Base-by-base conservation (phyloP, 2,329 filamentous ascomycete genomes). In the Claviceps monticola region DNA sequence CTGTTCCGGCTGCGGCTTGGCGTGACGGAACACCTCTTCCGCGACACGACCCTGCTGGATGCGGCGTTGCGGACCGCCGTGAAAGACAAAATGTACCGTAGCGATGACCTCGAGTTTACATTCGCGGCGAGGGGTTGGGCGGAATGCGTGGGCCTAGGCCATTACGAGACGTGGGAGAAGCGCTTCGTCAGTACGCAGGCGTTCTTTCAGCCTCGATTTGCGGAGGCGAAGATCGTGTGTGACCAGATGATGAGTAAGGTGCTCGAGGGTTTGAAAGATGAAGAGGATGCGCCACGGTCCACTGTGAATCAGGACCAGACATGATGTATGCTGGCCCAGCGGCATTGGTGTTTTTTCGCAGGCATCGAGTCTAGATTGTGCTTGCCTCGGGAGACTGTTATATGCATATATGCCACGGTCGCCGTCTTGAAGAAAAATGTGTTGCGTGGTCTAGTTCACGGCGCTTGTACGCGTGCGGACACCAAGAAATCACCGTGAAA, bases 181-280 rank as follows among this genome's bases (percentile, higher is more conserved):
- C 81, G 94, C 53, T 98, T 98, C 64, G 81, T 93, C 63, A 83
- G 81, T 58, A 95, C 94, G 49, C 90, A 96, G 68, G 74, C 74
- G 57, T 98, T 95, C 72, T 98, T 98, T 67, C 82, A 89, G 65
- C 88, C 89, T 2, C 74, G 91, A 36, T 96, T 98, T 63, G 80
- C 82, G 1, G 90, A 94, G 64, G 93, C 93, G 5, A 88, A 84
- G 50, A 82, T 83, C 60, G 73, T 98, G 39, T 93, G 93, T 2
- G 95, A 96, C 64, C 85, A 90, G 65, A 98, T 98, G 93, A 94
- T 98, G 68, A 89, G 84, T 73, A 93, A 88, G 45, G 93, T 98
- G 61, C 70, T 96, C 59, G 86, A 91, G 70, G 91, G 88, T 66
- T 85, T 84, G 23, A 70, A 67, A 61, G 66, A 70, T 43, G 57